These are phyloP conservation scores for Oehlia diaphana DNA, from an alignment of 192 early-diverging fungal species.

Conservation along the genomic window DNA sequence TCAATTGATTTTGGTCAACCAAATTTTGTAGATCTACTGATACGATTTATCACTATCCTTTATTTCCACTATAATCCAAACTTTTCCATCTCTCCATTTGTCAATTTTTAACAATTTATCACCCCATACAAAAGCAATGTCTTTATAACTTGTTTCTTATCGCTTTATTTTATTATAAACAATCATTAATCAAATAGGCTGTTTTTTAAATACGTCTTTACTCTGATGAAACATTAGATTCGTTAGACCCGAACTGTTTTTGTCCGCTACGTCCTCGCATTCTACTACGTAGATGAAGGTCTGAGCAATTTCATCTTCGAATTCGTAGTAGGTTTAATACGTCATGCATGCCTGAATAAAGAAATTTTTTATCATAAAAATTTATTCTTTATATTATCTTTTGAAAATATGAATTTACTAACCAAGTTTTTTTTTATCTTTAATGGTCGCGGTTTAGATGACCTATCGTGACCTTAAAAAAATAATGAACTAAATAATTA, in stretches of 20 bases:
- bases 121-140: constrained; percentile 72
- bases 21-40: background rate
- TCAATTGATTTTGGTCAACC: constrained; percentile 62
- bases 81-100: constrained; percentile 33
- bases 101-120: constrained; percentile 36
- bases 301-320: constrained; percentile 24
- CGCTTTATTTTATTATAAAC: background rate
- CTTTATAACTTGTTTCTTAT: constrained; percentile 47
- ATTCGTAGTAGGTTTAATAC: background rate
- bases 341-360: constrained; percentile 13
- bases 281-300: constrained; percentile 41
- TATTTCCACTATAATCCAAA: background rate
- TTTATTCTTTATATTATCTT: background rate
- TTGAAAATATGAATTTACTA: background rate
- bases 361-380: background rate
- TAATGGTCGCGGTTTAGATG: constrained; percentile 71
- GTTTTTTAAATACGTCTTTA: background rate
- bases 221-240: constrained; percentile 28
- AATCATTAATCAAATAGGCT: background rate
- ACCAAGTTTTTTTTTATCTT: constrained; percentile 59
- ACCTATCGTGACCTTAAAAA: constrained; percentile 37
- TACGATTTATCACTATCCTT: background rate
- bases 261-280: constrained; percentile 35
- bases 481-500: background rate
- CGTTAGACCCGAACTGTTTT: constrained; percentile 31